A percentile compares a stretch with the other conserved stretches of the same genome.
Evolutionary conservation across 2,329 filamentous ascomycete species (phyloP).

Genomic region (Teratosphaeria zuluensis): DNA sequence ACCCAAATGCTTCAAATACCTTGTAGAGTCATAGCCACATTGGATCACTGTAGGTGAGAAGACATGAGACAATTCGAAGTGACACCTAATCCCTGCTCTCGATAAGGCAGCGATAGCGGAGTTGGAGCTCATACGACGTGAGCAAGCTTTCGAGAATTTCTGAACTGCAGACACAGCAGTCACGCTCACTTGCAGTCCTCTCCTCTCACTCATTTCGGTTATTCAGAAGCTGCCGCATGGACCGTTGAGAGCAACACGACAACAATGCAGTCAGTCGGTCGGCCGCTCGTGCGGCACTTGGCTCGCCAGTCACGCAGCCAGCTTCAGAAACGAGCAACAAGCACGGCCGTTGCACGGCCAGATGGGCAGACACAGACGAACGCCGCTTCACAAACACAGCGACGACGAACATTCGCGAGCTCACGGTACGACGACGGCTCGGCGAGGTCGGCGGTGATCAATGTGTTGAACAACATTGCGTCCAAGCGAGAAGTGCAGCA

Average conservation of each 20-base stretch:
- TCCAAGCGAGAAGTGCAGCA: constrained; percentile 95
- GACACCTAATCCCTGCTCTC: not conserved
- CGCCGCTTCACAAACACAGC: not conserved
- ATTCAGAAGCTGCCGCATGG: constrained; percentile 6
- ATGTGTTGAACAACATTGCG: constrained; percentile 88
- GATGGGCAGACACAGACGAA: not conserved
- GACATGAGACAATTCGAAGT: not conserved
- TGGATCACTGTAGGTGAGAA: not conserved
- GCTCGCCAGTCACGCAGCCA: constrained; percentile 2
- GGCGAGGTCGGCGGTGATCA: constrained; percentile 73
- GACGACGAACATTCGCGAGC: constrained; percentile 8
- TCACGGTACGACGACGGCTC: constrained; percentile 41
- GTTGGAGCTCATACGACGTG: not conserved
- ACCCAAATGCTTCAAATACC: no score
- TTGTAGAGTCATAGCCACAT: not conserved
- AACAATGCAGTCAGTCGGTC: constrained; percentile 6
- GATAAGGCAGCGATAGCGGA: not conserved
- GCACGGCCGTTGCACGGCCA: not conserved
- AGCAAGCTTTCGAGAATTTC: not conserved
- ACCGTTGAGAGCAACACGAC: not conserved
- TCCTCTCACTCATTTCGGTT: not conserved
- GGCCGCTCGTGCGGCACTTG: constrained; percentile 6
- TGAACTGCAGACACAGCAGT: not conserved
- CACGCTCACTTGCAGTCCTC: not conserved
- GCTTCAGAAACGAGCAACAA: constrained; percentile 1